Evolutionary conservation across 1,139 yeast genomes (phyloP).

Genomic region (Nakaseomyces bracarensis): DNA sequence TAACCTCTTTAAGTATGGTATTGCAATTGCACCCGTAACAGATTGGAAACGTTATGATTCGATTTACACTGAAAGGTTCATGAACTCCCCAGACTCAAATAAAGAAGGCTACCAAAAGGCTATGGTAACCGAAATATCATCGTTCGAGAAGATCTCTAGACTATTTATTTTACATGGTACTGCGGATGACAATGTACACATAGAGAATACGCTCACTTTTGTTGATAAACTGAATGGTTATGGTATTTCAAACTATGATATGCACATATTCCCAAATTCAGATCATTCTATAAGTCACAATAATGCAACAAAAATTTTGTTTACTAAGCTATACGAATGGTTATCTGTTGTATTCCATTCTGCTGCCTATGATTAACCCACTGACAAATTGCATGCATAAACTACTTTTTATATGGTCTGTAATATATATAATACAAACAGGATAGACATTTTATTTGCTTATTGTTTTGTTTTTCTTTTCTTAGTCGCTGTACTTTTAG

Average conservation of each 20-base stretch:
- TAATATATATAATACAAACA: not conserved
- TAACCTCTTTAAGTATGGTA: slow-evolving; percentile 59
- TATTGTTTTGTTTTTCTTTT: slow-evolving; percentile 21
- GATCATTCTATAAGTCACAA: slow-evolving; percentile 78
- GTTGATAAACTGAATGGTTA: slow-evolving; percentile 59
- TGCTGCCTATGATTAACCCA: not conserved
- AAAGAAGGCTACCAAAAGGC: slow-evolving; percentile 41
- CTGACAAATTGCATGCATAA: not conserved
- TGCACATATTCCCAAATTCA: slow-evolving; percentile 87
- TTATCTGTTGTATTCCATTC: slow-evolving; percentile 52
- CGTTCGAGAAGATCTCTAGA: slow-evolving; percentile 44
- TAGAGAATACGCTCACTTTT: slow-evolving; percentile 73
- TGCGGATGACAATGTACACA: slow-evolving; percentile 93
- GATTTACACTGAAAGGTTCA: slow-evolving; percentile 82
- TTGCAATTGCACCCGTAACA: slow-evolving; percentile 88
- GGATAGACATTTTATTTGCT: slow-evolving; percentile 3
- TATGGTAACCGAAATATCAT: slow-evolving; percentile 41
- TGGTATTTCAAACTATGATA: slow-evolving; percentile 73
- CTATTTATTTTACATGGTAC: slow-evolving; percentile 90
- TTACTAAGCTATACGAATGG: slow-evolving; percentile 69
- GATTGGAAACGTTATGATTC: slow-evolving; percentile 77
- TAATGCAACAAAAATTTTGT: slow-evolving; percentile 69
- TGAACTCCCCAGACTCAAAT: slow-evolving; percentile 60
- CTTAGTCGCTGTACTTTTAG: slow-evolving; percentile 19
- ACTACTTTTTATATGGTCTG: not conserved